A percentile compares a stretch with the other conserved stretches of the same genome.
phyloP scores from a whole-genome alignment of 257 asterid species.

The Solanum okadae region DNA sequence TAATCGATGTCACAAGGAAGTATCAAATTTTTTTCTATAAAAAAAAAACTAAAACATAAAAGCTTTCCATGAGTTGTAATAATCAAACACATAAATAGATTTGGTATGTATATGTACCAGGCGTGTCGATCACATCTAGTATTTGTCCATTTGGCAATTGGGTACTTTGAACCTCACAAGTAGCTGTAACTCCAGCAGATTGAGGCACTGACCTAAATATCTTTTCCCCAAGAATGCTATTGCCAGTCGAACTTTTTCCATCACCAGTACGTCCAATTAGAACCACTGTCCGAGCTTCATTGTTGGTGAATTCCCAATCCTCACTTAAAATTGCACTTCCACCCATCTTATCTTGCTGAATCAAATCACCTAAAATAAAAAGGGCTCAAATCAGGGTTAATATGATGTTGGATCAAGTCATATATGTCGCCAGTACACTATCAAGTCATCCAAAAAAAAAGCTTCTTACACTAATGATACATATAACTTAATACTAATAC shows the following conservation, averaged over 20 bases:
- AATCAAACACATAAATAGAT: too few relatives aligned
- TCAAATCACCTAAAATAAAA: background rate
- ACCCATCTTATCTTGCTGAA: constrained; percentile 32
- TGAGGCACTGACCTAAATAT: too few relatives aligned
- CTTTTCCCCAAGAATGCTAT: background rate
- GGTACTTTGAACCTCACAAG: too few relatives aligned
- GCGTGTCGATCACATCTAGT: too few relatives aligned
- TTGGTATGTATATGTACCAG: too few relatives aligned
- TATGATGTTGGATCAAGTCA: too few relatives aligned
- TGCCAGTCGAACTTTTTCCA: constrained; percentile 88
- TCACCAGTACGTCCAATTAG: constrained; percentile 74
- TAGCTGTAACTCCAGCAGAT: too few relatives aligned
- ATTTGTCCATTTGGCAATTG: too few relatives aligned
- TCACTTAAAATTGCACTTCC: constrained; percentile 47
- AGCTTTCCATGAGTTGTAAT: background rate
- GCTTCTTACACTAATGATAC: background rate
- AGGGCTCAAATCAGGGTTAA: too few relatives aligned
- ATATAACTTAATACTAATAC: background rate
- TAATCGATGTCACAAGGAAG: too few relatives aligned
- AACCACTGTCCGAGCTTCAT: constrained; percentile 51
- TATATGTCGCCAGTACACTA: too few relatives aligned
- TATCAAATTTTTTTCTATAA: background rate
- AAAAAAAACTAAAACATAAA: background rate
- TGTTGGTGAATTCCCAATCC: constrained; percentile 59
- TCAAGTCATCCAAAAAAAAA: too few relatives aligned